Evolutionary conservation across 2,329 filamentous ascomycete species (phyloP), one percentile per base, ranked within the genome.

Genomic region (Neofusicoccum ribis): DNA sequence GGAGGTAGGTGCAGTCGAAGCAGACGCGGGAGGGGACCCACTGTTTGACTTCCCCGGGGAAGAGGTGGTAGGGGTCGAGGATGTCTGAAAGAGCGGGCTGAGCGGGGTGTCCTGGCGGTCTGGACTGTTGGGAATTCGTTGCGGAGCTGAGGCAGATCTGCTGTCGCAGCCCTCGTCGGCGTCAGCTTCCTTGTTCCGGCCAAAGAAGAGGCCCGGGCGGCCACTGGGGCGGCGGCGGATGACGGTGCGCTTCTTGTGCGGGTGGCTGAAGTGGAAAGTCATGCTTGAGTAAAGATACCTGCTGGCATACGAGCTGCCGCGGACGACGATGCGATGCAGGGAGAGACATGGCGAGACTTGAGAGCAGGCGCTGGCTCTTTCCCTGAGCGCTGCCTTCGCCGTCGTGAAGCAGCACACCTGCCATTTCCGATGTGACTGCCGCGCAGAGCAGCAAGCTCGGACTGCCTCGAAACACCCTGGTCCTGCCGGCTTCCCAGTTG

Each of bases 211-310:
- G 46, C 63, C 61, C 23, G 54, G 63, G 7, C 63, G 63, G 8
- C 23, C 31, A 23, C n/a, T 14, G 27, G 46, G 54, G n/a, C 63
- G 63, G 20, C 63, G 63, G 31, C 61, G 63, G 27, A 65, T 54
- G 34, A 54, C 54, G 47, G 63, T 65, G n/a, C 63, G 63, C 43
- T 65, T 65, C 63, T 65, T 65, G 63, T 59, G 43, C 34, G 51
- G 51, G 47, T 51, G 27, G 39, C 17, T 41, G 47, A 59, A 52
- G 56, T 50, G 27, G 37, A 65, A 65, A 61, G 63, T 65, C 63
- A 65, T 65, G 46, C n/a, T 61, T 46, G 47, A 39, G 27, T 61
- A 65, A 52, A 50, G 63, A 64, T 64, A 54, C 5, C 34, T 27
- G 43, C 27, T 39, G 44, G 56, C 56, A 46, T 11, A 20, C 11